Evolutionary conservation across 805 yeast species (phyloP).

Genomic region (Martiniozyma abietophila): DNA sequence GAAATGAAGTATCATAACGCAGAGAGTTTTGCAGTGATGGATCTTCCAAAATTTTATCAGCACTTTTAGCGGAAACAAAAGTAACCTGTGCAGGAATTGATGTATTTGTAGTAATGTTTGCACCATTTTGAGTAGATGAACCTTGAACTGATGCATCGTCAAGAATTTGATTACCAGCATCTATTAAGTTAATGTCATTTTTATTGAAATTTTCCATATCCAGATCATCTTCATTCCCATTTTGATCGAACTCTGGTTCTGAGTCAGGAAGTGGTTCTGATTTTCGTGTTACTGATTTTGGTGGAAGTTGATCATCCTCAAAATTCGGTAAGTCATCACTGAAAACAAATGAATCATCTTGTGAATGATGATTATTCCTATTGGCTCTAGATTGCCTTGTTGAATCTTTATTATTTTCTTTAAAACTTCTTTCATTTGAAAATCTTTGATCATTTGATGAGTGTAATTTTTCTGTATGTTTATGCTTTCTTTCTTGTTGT

Average conservation of each 20-base stretch:
- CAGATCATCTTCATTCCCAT: no score
- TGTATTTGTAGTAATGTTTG: constrained; percentile 11
- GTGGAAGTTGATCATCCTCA: constrained; percentile 1
- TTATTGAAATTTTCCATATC: no score
- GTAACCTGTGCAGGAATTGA: constrained; percentile 21
- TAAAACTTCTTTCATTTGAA: no score
- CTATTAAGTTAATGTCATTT: no score
- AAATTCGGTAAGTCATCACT: constrained; percentile 36
- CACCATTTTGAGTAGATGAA: neutral
- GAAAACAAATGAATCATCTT: constrained; percentile 48
- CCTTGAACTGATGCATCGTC: no score
- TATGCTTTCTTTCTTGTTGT: no score
- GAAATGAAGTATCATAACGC: constrained; percentile 47
- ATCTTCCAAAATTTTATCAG: constrained; percentile 43
- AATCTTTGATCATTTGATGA: no score
- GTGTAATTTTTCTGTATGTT: no score
- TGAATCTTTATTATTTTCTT: neutral
- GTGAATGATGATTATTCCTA: no score
- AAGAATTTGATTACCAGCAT: no score
- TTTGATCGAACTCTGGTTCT: constrained; percentile 24
- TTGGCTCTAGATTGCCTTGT: constrained; percentile 2
- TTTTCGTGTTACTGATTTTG: constrained; percentile 5
- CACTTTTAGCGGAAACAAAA: constrained; percentile 60
- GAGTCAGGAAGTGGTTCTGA: constrained; percentile 15
- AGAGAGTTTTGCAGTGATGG: constrained; percentile 30